Percentiles rank a stretch among this genome's conserved stretches.
Evolutionary conservation across 2,329 filamentous ascomycete genomes (phyloP).

Genomic region (Clonostachys sp.): DNA sequence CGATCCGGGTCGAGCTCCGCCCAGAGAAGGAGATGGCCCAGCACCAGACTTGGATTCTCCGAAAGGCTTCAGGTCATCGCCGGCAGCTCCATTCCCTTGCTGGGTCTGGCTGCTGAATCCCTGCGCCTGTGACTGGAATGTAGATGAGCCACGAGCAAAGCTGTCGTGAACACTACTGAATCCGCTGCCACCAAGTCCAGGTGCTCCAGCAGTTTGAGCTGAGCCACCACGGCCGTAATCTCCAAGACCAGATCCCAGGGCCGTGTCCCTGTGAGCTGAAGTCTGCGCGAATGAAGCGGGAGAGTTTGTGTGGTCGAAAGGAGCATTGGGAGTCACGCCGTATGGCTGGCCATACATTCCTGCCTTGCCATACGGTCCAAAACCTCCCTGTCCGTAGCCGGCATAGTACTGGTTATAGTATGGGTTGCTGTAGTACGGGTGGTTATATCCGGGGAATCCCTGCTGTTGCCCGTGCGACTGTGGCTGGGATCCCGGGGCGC

Average conservation of each 20-base stretch:
- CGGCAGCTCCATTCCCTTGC: slow-evolving; percentile 27
- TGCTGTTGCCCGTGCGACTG: slow-evolving; percentile 39
- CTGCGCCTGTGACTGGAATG: slow-evolving; percentile 52
- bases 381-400: slow-evolving; percentile 48
- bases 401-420: slow-evolving; percentile 61
- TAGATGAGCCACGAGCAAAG: slow-evolving; percentile 46
- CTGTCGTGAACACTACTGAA: slow-evolving; percentile 52
- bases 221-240: slow-evolving; percentile 51
- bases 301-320: slow-evolving; percentile 51
- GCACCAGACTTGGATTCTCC: slow-evolving; percentile 48
- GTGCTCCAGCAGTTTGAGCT: slow-evolving; percentile 9
- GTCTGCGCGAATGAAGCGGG: slow-evolving; percentile 52
- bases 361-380: slow-evolving; percentile 49
- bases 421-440: slow-evolving; percentile 58
- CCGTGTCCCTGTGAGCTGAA: slow-evolving; percentile 46
- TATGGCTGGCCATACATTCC: slow-evolving; percentile 53
- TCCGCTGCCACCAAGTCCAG: slow-evolving; percentile 42
- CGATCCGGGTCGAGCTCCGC: slow-evolving; percentile 52
- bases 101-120: slow-evolving; percentile 47
- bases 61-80: slow-evolving; percentile 56
- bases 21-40: slow-evolving; percentile 53
- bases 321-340: slow-evolving; percentile 49
- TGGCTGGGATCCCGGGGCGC: slow-evolving; percentile 35
- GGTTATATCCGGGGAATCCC: slow-evolving; percentile 44
- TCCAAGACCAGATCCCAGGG: slow-evolving; percentile 43